Percentiles rank a stretch among this genome's conserved stretches.
phyloP scores from a whole-genome alignment of 345 rosid genomes.

The Theobroma cacao region DNA sequence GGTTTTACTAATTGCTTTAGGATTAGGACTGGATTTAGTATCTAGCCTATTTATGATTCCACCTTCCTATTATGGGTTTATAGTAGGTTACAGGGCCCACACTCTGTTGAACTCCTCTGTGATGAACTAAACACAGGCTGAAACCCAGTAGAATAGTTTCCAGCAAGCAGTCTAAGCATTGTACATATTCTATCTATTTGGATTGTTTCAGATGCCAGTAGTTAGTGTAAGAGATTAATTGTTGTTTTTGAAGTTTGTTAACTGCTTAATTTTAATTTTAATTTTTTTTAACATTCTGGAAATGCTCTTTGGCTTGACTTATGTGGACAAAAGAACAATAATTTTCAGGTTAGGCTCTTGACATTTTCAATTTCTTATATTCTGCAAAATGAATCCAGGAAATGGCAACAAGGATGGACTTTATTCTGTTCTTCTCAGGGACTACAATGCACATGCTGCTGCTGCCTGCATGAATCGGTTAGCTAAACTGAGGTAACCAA shows the following conservation, averaged over 20 bases:
- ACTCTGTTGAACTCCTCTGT: background rate
- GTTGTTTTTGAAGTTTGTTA: background rate
- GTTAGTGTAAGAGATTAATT: background rate
- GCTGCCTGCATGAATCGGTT: slow-evolving; percentile 96
- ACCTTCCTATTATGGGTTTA: slow-evolving; percentile 5
- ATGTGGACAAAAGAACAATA: background rate
- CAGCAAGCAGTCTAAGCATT: background rate
- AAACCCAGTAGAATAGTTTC: background rate
- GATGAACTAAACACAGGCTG: background rate
- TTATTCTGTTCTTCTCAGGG: slow-evolving; percentile 91
- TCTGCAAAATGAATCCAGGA: slow-evolving; percentile 44
- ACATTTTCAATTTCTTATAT: background rate
- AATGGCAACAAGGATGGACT: slow-evolving; percentile 98
- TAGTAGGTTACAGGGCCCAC: no score
- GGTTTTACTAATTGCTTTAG: slow-evolving; percentile 2
- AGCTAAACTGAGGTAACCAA: slow-evolving; percentile 83
- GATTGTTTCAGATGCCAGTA: background rate
- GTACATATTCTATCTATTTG: background rate
- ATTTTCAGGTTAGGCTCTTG: background rate
- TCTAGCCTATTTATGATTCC: background rate
- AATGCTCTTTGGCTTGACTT: background rate
- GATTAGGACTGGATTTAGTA: background rate
- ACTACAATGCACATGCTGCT: slow-evolving; percentile 89
- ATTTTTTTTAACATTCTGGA: background rate
- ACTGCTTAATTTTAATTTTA: background rate